Conservation (phyloP, 2,329 filamentous ascomycete species). For the Aureobasidium pullulans region DNA sequence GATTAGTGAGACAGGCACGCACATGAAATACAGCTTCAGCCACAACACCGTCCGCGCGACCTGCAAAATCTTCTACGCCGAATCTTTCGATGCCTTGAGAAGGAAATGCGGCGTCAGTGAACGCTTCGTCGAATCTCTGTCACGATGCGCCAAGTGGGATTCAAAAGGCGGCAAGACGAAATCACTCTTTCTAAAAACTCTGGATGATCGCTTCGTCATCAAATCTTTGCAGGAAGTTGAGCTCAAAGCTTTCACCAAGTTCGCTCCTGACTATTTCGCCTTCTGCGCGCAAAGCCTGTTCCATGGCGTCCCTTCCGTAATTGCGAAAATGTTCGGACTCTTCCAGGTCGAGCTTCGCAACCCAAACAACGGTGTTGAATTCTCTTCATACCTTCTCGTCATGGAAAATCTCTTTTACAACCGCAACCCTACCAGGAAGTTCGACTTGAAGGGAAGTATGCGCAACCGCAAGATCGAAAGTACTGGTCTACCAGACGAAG, state of each 20-base stretch:
- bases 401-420: constrained; percentile 99
- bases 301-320: constrained; percentile 85
- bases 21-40: constrained; percentile 91
- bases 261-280: constrained; percentile 92
- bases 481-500: constrained; percentile 92
- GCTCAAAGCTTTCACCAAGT: constrained; percentile 86
- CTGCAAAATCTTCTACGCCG: constrained; percentile 97
- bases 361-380: constrained; percentile 79
- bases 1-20: constrained; percentile 76
- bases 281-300: constrained; percentile 97
- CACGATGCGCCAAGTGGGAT: constrained; percentile 94
- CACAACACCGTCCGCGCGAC: constrained; percentile 92
- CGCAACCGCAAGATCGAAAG: constrained; percentile 94
- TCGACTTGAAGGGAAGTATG: constrained; percentile 98
- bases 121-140: constrained; percentile 89
- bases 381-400: constrained; percentile 86
- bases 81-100: constrained; percentile 92
- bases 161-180: constrained; percentile 97
- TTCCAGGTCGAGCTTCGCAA: constrained; percentile 98
- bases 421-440: constrained; percentile 67
- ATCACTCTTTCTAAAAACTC: constrained; percentile 90
- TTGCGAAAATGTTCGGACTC: constrained; percentile 98
- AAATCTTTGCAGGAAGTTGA: constrained; percentile 88
- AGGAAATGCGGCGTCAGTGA: constrained; percentile 89
- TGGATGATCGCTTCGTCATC: constrained; percentile 88